Conservation (phyloP, 805 yeast genomes). For the Myxozyma monticola region DNA sequence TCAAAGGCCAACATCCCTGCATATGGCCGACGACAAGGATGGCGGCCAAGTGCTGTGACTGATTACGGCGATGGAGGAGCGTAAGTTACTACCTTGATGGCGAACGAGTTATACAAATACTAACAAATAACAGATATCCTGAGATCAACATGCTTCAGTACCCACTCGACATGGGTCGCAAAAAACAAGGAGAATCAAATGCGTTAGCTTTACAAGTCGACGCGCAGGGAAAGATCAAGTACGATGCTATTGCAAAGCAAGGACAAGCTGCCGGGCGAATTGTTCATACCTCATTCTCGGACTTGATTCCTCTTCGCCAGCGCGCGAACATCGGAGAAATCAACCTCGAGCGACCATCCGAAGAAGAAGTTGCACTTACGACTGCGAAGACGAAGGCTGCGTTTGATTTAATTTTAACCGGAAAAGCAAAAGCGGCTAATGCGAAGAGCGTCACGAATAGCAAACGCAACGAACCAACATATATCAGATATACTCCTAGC, state of each 20-base stretch:
- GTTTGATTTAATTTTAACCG: constrained; percentile 52
- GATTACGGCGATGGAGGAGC: constrained; percentile 42
- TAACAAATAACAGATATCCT: constrained; percentile 31
- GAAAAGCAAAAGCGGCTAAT: constrained; percentile 41
- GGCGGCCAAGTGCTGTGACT: constrained; percentile 34
- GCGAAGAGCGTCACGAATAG: constrained; percentile 38
- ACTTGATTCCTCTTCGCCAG: constrained; percentile 62
- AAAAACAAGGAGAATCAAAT: constrained; percentile 27
- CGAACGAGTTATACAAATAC: not conserved
- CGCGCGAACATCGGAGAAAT: constrained; percentile 43
- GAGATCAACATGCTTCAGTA: constrained; percentile 40
- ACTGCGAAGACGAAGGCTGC: constrained; percentile 58
- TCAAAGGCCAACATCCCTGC: constrained; percentile 24
- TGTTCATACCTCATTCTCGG: constrained; percentile 53
- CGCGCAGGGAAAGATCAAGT: constrained; percentile 37
- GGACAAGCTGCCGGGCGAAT: constrained; percentile 38
- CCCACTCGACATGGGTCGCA: constrained; percentile 38
- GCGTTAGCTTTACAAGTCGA: constrained; percentile 37
- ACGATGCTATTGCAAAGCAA: constrained; percentile 38
- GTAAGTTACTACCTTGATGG: constrained; percentile 21
- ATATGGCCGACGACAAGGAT: constrained; percentile 35
- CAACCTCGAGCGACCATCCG: constrained; percentile 48
- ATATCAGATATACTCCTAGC: constrained; percentile 48
- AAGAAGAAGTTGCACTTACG: constrained; percentile 49
- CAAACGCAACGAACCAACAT: constrained; percentile 44